These are phyloP conservation scores for Ascochyta rabiei DNA, from an alignment of 2,329 filamentous ascomycete genomes.

Conservation along the genomic window DNA sequence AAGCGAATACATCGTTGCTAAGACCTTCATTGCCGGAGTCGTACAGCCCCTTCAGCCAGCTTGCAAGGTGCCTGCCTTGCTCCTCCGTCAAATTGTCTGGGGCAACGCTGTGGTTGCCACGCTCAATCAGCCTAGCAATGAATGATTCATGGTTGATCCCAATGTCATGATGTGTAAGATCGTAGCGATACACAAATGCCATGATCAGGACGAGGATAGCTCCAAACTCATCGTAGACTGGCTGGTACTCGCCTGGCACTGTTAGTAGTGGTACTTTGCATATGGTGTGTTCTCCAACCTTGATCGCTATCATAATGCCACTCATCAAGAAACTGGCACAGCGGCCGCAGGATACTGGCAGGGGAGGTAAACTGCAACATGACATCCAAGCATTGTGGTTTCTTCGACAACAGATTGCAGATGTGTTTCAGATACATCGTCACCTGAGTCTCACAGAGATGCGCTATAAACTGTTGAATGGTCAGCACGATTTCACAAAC, in stretches of 20 bases:
- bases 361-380: constrained; percentile 77
- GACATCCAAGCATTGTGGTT: constrained; percentile 74
- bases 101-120: constrained; percentile 63
- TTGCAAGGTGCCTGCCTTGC: constrained; percentile 67
- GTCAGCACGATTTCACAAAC: constrained; percentile 12
- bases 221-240: constrained; percentile 85
- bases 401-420: constrained; percentile 74
- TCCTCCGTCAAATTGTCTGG: constrained; percentile 69
- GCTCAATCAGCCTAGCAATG: constrained; percentile 68
- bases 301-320: constrained; percentile 86
- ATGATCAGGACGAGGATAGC: constrained; percentile 75
- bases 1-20: constrained; percentile 80
- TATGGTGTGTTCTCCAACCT: constrained; percentile 42
- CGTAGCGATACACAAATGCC: constrained; percentile 77
- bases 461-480: constrained; percentile 64
- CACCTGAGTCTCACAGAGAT: constrained; percentile 73
- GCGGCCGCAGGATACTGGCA: constrained; percentile 70
- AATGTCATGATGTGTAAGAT: constrained; percentile 67
- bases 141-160: constrained; percentile 70
- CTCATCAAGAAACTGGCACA: constrained; percentile 76
- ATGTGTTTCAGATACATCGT: constrained; percentile 80
- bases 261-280: constrained; percentile 18
- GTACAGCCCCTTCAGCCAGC: constrained; percentile 80
- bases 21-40: constrained; percentile 70
- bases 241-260: constrained; percentile 72